Evolutionary conservation across 2,329 filamentous ascomycete genomes (phyloP).

Genomic region (Talaromyces piceae): DNA sequence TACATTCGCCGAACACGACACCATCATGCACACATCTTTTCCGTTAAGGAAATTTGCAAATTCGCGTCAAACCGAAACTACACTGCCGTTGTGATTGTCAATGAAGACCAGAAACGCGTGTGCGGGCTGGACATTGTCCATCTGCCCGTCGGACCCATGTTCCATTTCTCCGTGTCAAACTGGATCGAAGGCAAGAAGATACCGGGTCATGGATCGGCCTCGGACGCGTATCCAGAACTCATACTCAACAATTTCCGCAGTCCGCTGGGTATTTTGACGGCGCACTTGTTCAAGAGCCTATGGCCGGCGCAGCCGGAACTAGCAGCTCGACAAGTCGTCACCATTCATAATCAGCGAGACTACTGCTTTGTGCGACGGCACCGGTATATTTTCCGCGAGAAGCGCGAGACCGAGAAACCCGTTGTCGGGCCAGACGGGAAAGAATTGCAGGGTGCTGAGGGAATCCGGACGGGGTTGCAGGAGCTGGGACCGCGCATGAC

Average conservation of each 20-base stretch:
- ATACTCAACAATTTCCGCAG: conserved; percentile 94
- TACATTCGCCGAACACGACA: conserved; percentile 85
- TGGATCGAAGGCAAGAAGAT: conserved; percentile 85
- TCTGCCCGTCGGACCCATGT: conserved; percentile 76
- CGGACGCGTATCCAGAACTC: conserved; percentile 82
- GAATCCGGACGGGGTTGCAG: conserved; percentile 78
- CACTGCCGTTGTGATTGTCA: conserved; percentile 75
- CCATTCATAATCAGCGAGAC: conserved; percentile 89
- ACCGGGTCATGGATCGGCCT: conserved; percentile 83
- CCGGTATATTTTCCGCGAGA: conserved; percentile 88
- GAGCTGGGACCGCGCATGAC: conserved; percentile 80
- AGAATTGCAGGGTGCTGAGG: conserved; percentile 75
- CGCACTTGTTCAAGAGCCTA: conserved; percentile 70
- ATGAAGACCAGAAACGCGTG: conserved; percentile 82
- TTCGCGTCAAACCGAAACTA: conserved; percentile 78
- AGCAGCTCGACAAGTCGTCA: conserved; percentile 80
- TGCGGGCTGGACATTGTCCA: conserved; percentile 77
- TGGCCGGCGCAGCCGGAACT: conserved; percentile 79
- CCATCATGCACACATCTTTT: conserved; percentile 82
- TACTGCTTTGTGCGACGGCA: conserved; percentile 91
- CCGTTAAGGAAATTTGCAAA: conserved; percentile 77
- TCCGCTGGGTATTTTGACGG: conserved; percentile 78
- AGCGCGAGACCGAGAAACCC: conserved; percentile 76
- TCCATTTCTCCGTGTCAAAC: conserved; percentile 85
- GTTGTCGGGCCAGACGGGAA: conserved; percentile 76